Base-by-base conservation (phyloP, 306 rosid species). In the Bauhinia variegata region DNA sequence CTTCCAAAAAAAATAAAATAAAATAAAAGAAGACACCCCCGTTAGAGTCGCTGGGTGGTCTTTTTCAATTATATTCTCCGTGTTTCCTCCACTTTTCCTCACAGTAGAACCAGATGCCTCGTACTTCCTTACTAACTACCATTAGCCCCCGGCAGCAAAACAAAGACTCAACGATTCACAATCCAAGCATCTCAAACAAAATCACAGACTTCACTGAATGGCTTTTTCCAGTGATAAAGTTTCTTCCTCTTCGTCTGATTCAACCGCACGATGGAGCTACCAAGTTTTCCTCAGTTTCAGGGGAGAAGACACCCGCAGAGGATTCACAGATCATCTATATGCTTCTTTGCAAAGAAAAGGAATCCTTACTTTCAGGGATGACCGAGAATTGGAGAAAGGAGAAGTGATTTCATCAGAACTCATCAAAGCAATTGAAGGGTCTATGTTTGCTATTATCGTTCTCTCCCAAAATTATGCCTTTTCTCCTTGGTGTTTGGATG, bases 401-500 rank as follows among this genome's bases (percentile, higher is more conserved):
- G 54, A 23, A 56, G 11, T 57, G 9, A 76, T 76, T 13, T 76
- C 81, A 39, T 2, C n/a, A 0, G 81, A 70, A 47, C 81, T 76
- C 68, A 39, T 49, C 8, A 49, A 76, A 16, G 76, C 58, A 42
- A 76, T 76, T 39, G 52, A 76, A 48, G 81, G 64, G n/a, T 76
- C 81, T 14, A 76, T 76, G 81, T 70, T 70, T 76, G 73, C 69
- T 10, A 11, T 77, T 16, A 44, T 70, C 57, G 15, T 77, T 50
- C 59, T 77, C 38, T 77, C 81, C 14, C 69, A 77, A 32, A 71
- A 77, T 68, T 77, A 77, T 77, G 17, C 60, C 42, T 51, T 47
- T 8, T 59, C 68, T 32, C 38, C 48, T 5, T 13, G 30, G 55
- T 68, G 59, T 54, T 28, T 54, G 13, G 39, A 54, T 19, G 59